These are phyloP conservation scores for Suillus spraguei DNA, from an alignment of 768 basidiomycete genomes.

Conservation along the genomic window DNA sequence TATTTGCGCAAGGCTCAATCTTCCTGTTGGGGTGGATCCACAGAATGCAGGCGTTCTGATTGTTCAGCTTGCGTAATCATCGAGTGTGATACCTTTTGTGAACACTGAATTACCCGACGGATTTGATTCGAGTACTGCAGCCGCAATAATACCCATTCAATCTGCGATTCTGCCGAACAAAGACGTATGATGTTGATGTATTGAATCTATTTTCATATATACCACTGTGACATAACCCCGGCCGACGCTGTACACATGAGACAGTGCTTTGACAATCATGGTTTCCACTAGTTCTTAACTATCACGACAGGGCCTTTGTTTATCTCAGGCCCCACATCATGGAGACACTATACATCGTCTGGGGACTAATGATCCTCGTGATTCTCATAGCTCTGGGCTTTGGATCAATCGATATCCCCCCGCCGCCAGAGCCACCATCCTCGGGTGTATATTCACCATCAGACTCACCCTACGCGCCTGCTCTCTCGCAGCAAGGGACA, in stretches of 20 bases:
- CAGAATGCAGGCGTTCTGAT: no score
- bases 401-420: background rate
- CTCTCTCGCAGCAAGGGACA: background rate
- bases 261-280: background rate
- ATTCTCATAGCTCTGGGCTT: background rate
- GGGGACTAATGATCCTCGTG: background rate
- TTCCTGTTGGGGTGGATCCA: conserved; percentile 76
- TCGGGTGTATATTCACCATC: background rate
- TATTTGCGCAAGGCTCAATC: conserved; percentile 55
- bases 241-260: background rate
- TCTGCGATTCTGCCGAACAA: background rate
- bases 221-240: background rate
- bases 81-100: no score
- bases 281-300: background rate
- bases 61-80: no score
- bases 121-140: background rate
- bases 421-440: background rate
- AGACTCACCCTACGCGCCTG: background rate
- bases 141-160: background rate
- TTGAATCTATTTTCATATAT: conserved; percentile 2
- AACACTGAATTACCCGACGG: background rate
- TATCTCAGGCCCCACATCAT: background rate
- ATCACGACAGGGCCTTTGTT: background rate
- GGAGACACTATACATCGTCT: no score
- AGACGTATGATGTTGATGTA: background rate